These are phyloP conservation scores for Penicillium sp. DNA, from an alignment of 2,329 filamentous ascomycete species.

Conservation along the genomic window DNA sequence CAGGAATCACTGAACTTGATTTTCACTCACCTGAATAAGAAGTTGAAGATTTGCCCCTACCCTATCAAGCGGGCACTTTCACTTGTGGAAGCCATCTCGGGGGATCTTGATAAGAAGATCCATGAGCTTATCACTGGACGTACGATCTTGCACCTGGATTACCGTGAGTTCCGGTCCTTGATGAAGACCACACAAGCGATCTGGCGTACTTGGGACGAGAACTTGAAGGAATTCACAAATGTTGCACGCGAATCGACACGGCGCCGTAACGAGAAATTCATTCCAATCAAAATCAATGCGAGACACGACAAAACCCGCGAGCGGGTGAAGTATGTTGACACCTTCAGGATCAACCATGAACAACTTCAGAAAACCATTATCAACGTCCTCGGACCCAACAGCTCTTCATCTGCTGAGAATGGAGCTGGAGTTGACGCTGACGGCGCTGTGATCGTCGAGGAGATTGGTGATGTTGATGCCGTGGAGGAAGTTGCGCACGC, in stretches of 20 bases:
- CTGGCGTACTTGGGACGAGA: conserved; percentile 91
- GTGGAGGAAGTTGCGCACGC: conserved; percentile 94
- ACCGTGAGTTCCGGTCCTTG: conserved; percentile 79
- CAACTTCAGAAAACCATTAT: conserved; percentile 95
- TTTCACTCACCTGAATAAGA: conserved; percentile 95
- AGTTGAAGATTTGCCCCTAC: conserved; percentile 93
- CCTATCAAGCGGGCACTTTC: conserved; percentile 86
- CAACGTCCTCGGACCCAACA: conserved; percentile 84
- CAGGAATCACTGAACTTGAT: conserved; percentile 86
- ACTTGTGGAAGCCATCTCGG: conserved; percentile 95
- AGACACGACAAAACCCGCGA: conserved; percentile 87
- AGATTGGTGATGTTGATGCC: conserved; percentile 95
- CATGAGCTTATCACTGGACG: conserved; percentile 82
- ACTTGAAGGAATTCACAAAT: conserved; percentile 96
- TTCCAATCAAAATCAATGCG: conserved; percentile 91
- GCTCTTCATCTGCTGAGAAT: conserved; percentile 54
- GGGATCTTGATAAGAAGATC: conserved; percentile 81
- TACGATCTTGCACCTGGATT: conserved; percentile 87
- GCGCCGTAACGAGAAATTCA: conserved; percentile 94
- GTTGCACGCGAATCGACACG: conserved; percentile 92
- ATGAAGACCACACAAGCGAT: conserved; percentile 82
- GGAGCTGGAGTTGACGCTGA: conserved; percentile 47
- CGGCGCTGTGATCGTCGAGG: conserved; percentile 73
- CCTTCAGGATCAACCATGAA: conserved; percentile 95
- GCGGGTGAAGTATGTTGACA: conserved; percentile 86